Evolutionary conservation across 2,329 filamentous ascomycete species (phyloP).

Genomic region (Kalaharituber pfeilii): DNA sequence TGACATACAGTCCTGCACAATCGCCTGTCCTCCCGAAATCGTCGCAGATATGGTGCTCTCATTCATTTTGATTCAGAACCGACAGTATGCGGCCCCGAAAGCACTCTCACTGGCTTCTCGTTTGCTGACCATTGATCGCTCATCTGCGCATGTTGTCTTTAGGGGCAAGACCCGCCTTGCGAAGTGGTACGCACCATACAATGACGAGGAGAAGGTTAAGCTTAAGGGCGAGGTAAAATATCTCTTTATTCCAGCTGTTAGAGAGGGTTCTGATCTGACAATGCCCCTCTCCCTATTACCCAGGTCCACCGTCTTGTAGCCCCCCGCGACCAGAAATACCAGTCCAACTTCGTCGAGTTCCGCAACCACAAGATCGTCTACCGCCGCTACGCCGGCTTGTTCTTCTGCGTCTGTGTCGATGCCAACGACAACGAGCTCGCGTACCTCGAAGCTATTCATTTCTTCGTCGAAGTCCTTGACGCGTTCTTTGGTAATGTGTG

Average conservation of each 20-base stretch:
- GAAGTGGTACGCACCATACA: conserved; percentile 98
- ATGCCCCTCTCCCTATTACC: background rate
- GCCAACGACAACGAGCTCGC: conserved; percentile 97
- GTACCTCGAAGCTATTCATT: conserved; percentile 93
- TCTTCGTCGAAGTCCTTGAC: conserved; percentile 97
- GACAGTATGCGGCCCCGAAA: conserved; percentile 25
- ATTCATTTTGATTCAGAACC: conserved; percentile 32
- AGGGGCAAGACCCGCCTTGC: conserved; percentile 96
- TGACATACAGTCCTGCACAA: too few relatives aligned
- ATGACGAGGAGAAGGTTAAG: conserved; percentile 97
- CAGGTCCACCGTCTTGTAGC: conserved; percentile 93
- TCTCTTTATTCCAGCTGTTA: conserved; percentile 3
- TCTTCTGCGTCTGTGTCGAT: conserved; percentile 98
- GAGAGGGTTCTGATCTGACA: too few relatives aligned
- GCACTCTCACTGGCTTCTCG: background rate
- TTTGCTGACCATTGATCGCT: background rate
- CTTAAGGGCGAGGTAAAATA: conserved; percentile 90
- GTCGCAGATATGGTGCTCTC: conserved; percentile 26
- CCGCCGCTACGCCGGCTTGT: conserved; percentile 87
- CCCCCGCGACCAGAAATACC: conserved; percentile 95
- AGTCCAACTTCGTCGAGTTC: conserved; percentile 97
- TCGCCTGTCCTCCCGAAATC: too few relatives aligned
- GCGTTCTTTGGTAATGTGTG: conserved; percentile 98
- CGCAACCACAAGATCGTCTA: conserved; percentile 94
- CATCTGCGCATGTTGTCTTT: conserved; percentile 7